A percentile compares a stretch with the other conserved stretches of the same genome.
Conservation (phyloP, 352 stramenopile species). For the Phytophthora melonis region DNA sequence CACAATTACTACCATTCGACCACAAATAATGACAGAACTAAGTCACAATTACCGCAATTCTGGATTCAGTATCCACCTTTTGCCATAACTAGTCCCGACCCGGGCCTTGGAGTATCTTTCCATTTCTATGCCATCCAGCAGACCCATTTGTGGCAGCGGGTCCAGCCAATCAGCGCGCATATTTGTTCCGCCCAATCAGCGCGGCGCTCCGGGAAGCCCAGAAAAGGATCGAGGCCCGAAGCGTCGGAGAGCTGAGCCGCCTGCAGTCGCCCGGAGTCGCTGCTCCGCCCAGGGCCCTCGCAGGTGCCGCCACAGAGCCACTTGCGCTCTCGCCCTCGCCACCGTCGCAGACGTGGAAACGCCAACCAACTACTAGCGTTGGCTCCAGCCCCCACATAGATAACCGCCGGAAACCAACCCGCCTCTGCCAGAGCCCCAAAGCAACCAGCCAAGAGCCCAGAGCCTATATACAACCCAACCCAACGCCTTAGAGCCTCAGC, state of each 20-base stretch:
- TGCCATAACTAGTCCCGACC: not conserved
- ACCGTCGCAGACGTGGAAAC: conserved; percentile 14
- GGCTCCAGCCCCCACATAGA: not conserved
- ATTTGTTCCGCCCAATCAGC: not conserved
- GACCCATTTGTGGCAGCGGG: not conserved
- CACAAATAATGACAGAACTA: not conserved
- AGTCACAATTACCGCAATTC: not conserved
- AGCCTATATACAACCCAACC: not conserved
- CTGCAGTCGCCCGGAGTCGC: not conserved
- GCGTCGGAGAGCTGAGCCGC: conserved; percentile 34
- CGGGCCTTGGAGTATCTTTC: not conserved
- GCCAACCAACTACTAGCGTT: too few species aligned
- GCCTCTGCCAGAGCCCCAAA: too few species aligned
- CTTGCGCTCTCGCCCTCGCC: conserved; percentile 26
- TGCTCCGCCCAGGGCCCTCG: not conserved
- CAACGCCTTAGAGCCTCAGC: too few species aligned
- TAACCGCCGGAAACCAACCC: conserved; percentile 16
- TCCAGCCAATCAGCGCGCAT: not conserved
- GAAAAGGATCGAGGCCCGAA: conserved; percentile 35
- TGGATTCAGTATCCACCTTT: too few species aligned
- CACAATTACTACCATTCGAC: not conserved
- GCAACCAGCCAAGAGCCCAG: not conserved
- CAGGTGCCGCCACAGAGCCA: conserved; percentile 16
- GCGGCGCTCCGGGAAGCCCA: conserved; percentile 5
- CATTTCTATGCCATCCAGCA: not conserved